Base-by-base conservation (phyloP, 805 yeast species). In the Cyberlindnera mississippiensis region DNA sequence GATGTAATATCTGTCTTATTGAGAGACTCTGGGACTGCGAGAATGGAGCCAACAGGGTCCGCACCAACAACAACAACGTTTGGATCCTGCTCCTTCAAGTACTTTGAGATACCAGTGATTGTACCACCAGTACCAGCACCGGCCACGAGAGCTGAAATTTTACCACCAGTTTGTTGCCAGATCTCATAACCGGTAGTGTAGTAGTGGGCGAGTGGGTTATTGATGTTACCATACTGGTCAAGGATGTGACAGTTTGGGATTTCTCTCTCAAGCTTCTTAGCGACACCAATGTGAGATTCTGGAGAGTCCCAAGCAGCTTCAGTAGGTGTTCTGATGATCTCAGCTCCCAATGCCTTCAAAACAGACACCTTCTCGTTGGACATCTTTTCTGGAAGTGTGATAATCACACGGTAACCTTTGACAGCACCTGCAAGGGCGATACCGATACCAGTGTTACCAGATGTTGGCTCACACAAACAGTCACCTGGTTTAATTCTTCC, bases 51-150 rank as follows among this genome's bases (percentile, higher is more conserved):
- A 50, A 76, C 71, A 30, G 96, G 96, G 67, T 86, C 96, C 33
- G 95, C 95, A 52, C 83, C 96, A 38, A 82, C 73, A 33, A 86
- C 75, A 44, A 70, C 62, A 48, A 86, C 69, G 13, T 76, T 66
- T 19, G 79, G 66, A 63, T 84, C 74, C 62, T 82, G 74, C 61
- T 79, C 85, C 68, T 85, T 85, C 61, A 86, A 71, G 55, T 80
- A 87, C 52, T 71, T 73, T 42, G 93, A 78, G 52, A 85, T 84
- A 68, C 96, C 96, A 39, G 85, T 69, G 59, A 86, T 82, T 40
- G 96, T 86, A 67, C 96, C 96, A 66, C 96, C 96, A 44, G 96
- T 86, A 67, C 96, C 96, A 7, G 96, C 95, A 62, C 96, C 96
- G 29, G 95, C 95, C 41, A 87, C 84, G 34, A 87, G 70, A 47